Percentiles rank a stretch among this genome's conserved stretches.
phyloP scores from a whole-genome alignment of 1,284 basidiomycete genomes.

The Papiliotrema flavescens region DNA sequence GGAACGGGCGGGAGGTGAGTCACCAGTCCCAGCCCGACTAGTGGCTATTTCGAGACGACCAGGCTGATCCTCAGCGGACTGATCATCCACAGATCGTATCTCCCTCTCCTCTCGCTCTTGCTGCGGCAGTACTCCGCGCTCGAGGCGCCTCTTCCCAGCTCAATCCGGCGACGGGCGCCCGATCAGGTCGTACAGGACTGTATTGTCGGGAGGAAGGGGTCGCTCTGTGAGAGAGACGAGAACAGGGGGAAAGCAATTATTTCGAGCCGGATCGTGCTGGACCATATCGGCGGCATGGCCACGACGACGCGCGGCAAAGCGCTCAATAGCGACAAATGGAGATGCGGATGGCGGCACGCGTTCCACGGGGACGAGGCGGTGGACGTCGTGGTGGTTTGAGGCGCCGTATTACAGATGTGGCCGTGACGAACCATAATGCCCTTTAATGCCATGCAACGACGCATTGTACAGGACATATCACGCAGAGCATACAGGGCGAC shows the following conservation, averaged over 20 bases:
- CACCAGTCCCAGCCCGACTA: neutral
- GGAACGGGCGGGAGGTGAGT: conserved; percentile 15
- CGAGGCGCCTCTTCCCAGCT: neutral
- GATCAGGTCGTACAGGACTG: conserved; percentile 14
- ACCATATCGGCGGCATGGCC: conserved; percentile 20
- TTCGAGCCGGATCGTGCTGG: conserved; percentile 10
- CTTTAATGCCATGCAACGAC: too few relatives aligned
- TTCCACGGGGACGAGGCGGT: conserved; percentile 10
- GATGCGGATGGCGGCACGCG: conserved; percentile 16
- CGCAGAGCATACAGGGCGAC: too few relatives aligned
- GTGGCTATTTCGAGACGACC: too few relatives aligned
- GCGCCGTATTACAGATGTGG: too few relatives aligned
- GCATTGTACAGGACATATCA: neutral
- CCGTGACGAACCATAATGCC: too few relatives aligned
- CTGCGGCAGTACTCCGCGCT: conserved; percentile 4
- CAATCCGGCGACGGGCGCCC: conserved; percentile 3
- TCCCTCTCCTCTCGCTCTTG: conserved; percentile 3
- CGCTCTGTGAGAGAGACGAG: neutral
- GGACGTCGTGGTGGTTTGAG: conserved; percentile 12
- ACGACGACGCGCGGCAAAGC: conserved; percentile 12
- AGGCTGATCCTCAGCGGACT: conserved; percentile 7
- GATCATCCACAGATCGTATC: conserved; percentile 11
- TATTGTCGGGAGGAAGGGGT: conserved; percentile 2
- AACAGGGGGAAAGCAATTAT: conserved; percentile 8
- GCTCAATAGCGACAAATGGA: conserved; percentile 16